These are phyloP conservation scores for Stipa capillata DNA, from an alignment of 176 grass and related monocot genomes.

Conservation along the genomic window DNA sequence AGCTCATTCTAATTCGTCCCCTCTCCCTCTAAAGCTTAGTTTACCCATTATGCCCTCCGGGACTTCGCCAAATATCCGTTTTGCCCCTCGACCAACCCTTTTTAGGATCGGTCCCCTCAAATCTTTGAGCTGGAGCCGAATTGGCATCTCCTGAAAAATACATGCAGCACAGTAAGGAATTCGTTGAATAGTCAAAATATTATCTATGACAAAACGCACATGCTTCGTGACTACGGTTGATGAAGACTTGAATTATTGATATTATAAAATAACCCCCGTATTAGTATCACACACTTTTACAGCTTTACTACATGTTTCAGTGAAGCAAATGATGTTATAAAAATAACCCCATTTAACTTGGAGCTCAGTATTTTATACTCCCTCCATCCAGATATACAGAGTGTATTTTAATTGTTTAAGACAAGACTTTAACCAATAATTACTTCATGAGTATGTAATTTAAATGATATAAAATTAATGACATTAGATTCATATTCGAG, in stretches of 20 bases:
- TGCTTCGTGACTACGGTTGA: not conserved
- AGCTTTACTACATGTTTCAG: too few relatives aligned
- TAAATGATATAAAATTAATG: too few relatives aligned
- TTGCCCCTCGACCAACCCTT: not conserved
- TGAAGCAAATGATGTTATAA: too few relatives aligned
- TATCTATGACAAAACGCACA: not conserved
- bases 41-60: not conserved
- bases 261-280: not conserved
- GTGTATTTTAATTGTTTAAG: too few relatives aligned
- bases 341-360: too few relatives aligned
- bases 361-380: too few relatives aligned
- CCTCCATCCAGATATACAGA: too few relatives aligned
- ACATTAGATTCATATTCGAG: too few relatives aligned
- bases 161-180: not conserved
- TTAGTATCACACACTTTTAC: too few relatives aligned
- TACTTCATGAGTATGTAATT: too few relatives aligned
- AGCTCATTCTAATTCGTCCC: constrained; percentile 7
- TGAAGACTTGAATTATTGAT: not conserved
- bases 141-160: constrained; percentile 10
- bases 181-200: constrained; percentile 7
- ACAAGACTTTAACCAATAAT: too few relatives aligned
- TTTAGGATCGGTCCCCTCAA: constrained; percentile 12
- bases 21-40: too few relatives aligned
- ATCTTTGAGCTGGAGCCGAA: constrained; percentile 19
- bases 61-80: not conserved